Conservation (phyloP, 768 basidiomycete genomes). For the Tulasnella calospora region DNA sequence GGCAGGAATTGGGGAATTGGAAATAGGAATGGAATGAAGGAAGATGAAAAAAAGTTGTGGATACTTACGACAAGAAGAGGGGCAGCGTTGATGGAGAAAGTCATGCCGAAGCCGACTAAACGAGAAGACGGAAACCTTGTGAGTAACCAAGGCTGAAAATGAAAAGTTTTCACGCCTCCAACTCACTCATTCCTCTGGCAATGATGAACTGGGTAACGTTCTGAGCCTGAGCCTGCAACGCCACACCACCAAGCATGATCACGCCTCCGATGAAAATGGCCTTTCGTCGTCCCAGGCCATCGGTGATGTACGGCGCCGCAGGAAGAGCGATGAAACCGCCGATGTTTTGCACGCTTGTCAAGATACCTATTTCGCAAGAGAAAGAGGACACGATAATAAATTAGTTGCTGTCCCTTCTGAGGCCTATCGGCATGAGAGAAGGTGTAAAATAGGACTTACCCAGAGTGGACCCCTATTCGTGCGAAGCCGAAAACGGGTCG, state of each 20-base stretch:
- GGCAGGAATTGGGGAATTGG: background rate
- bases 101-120: slow-evolving; percentile 58
- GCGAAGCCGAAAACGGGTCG: background rate
- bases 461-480: slow-evolving; percentile 9
- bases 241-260: slow-evolving; percentile 62
- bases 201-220: slow-evolving; percentile 52
- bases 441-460: background rate
- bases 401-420: background rate
- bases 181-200: slow-evolving; percentile 47
- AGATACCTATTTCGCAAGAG: background rate
- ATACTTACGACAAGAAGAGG: slow-evolving; percentile 23
- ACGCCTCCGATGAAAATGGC: slow-evolving; percentile 58
- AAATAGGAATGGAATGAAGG: background rate
- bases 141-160: no score
- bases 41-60: background rate
- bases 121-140: no score
- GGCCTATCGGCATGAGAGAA: background rate
- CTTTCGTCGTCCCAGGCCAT: slow-evolving; percentile 54
- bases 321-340: slow-evolving; percentile 48
- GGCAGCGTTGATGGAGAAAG: slow-evolving; percentile 53
- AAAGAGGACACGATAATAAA: background rate
- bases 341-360: slow-evolving; percentile 23
- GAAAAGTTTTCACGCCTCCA: background rate
- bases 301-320: slow-evolving; percentile 56
- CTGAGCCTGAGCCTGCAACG: slow-evolving; percentile 47